Conservation (phyloP, 23 red algal genomes). For the Gracilariopsis chorda region DNA sequence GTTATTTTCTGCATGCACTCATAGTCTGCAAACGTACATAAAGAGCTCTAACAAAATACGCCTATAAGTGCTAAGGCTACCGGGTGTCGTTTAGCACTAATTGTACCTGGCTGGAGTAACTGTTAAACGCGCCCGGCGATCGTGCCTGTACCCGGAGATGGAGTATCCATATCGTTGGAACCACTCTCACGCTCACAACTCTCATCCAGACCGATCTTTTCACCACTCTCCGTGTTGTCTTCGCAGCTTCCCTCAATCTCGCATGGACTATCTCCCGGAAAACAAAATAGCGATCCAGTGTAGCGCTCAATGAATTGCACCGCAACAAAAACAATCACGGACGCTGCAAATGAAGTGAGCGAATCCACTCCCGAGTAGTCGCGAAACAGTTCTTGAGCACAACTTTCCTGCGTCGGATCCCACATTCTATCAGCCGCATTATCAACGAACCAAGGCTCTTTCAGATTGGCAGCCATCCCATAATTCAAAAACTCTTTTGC, state of each 20-base stretch:
- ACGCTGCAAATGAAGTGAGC: not conserved
- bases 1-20: no score
- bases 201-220: no score
- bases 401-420: not conserved
- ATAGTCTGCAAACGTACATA: no score
- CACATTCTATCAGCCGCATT: not conserved
- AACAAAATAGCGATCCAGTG: not conserved
- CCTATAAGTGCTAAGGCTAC: no score
- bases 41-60: no score
- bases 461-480: not conserved
- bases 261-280: not conserved
- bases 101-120: no score
- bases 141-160: no score
- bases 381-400: not conserved
- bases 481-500: not conserved
- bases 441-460: not conserved
- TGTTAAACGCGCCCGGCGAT: no score
- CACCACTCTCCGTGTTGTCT: not conserved
- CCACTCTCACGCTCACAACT: no score
- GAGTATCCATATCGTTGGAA: no score
- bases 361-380: constrained; percentile 11
- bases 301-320: constrained; percentile 1
- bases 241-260: not conserved
- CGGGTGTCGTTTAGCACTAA: no score
- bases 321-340: not conserved